phyloP scores from a whole-genome alignment of 2,329 filamentous ascomycete genomes.

The Ambrosiella xylebori region DNA sequence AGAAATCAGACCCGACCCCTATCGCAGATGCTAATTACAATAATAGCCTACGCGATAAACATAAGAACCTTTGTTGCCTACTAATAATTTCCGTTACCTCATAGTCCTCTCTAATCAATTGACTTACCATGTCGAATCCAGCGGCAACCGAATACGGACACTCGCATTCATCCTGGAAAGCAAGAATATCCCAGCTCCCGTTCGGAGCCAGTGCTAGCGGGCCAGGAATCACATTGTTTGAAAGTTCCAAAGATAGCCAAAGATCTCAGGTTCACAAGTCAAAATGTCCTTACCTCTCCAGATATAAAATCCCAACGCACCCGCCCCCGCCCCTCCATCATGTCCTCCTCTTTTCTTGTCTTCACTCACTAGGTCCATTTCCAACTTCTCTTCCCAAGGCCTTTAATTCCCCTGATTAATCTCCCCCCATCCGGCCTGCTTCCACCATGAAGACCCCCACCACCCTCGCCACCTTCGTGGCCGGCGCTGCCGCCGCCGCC shows the following conservation, averaged over 20 bases:
- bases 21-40: background rate
- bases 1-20: no score
- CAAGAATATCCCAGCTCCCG: no score
- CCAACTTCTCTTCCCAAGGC: background rate
- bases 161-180: background rate
- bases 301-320: background rate
- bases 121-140: background rate
- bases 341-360: background rate
- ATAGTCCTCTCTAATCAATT: background rate
- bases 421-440: background rate
- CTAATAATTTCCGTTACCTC: slow-evolving; percentile 7
- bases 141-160: background rate
- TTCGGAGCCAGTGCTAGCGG: no score
- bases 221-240: no score
- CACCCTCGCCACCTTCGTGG: slow-evolving; percentile 9
- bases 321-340: background rate
- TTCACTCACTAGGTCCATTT: slow-evolving; percentile 6
- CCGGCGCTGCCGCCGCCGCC: slow-evolving; percentile 9
- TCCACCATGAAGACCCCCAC: slow-evolving; percentile 10
- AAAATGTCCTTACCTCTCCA: background rate
- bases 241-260: background rate
- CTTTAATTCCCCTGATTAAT: background rate
- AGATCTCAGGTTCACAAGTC: background rate
- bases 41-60: background rate
- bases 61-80: background rate